Conservation (phyloP, 805 yeast genomes). For the Wickerhamomyces strasburgensis region DNA sequence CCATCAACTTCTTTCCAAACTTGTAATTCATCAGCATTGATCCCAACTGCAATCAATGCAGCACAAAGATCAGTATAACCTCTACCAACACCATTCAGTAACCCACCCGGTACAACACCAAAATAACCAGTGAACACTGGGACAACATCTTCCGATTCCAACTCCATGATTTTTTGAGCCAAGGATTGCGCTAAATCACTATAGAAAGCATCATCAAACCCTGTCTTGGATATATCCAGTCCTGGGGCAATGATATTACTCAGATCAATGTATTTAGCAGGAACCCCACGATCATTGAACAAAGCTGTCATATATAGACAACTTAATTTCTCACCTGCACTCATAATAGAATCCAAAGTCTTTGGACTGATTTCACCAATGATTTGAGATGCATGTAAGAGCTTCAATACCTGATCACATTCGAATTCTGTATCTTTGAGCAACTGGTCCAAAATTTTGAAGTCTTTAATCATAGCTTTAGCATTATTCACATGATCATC, state of each 20-base stretch:
- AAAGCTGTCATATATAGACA: slow-evolving; percentile 86
- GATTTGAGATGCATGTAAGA: slow-evolving; percentile 81
- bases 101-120: slow-evolving; percentile 94
- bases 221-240: slow-evolving; percentile 44
- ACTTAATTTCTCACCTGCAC: slow-evolving; percentile 89
- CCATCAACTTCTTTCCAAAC: slow-evolving; percentile 99
- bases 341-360: slow-evolving; percentile 84
- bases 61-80: slow-evolving; percentile 98
- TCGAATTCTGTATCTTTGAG: slow-evolving; percentile 58
- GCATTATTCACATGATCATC: slow-evolving; percentile 82
- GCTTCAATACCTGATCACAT: slow-evolving; percentile 59
- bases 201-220: slow-evolving; percentile 67
- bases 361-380: slow-evolving; percentile 89
- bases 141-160: slow-evolving; percentile 41
- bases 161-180: slow-evolving; percentile 41
- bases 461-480: slow-evolving; percentile 38
- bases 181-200: slow-evolving; percentile 47
- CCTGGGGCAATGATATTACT: slow-evolving; percentile 65
- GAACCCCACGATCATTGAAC: slow-evolving; percentile 76
- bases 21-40: slow-evolving; percentile 88
- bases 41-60: slow-evolving; percentile 90
- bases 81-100: slow-evolving; percentile 88
- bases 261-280: slow-evolving; percentile 75
- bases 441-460: slow-evolving; percentile 46
- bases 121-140: slow-evolving; percentile 97